Evolutionary conservation across 345 rosid species (phyloP).

Genomic region (Syzygium grande): DNA sequence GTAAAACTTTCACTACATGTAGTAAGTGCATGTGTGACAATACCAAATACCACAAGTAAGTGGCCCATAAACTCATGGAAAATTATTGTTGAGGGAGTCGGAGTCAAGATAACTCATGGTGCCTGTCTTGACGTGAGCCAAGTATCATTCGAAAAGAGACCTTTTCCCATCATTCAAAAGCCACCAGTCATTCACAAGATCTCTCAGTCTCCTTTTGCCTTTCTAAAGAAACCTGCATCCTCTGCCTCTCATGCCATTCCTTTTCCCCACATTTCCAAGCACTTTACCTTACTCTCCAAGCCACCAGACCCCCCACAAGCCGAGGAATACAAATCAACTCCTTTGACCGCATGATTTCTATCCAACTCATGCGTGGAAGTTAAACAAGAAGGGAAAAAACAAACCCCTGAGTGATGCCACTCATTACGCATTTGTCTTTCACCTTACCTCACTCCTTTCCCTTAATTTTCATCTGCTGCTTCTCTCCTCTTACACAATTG

Average conservation of each 20-base stretch:
- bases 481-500: not conserved
- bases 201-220: not conserved
- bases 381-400: not conserved
- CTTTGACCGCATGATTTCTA: constrained; percentile 3
- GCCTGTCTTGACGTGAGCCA: not conserved
- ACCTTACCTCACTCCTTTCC: not conserved
- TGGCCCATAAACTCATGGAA: not conserved
- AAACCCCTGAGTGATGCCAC: constrained; percentile 4
- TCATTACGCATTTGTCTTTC: constrained; percentile 3
- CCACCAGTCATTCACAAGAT: not conserved
- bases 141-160: not conserved
- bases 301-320: not conserved
- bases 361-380: not conserved
- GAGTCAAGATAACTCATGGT: not conserved
- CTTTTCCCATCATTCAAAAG: not conserved
- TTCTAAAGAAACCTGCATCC: not conserved
- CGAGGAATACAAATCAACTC: not conserved
- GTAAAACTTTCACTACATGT: not conserved
- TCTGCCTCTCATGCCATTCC: not conserved
- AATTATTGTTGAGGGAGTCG: not conserved
- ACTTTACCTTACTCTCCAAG: not conserved
- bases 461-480: not conserved
- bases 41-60: not conserved
- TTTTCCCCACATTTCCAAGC: not conserved
- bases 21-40: not conserved